phyloP scores from a whole-genome alignment of 2,329 filamentous ascomycete species.

The Trichophyton verrucosum region DNA sequence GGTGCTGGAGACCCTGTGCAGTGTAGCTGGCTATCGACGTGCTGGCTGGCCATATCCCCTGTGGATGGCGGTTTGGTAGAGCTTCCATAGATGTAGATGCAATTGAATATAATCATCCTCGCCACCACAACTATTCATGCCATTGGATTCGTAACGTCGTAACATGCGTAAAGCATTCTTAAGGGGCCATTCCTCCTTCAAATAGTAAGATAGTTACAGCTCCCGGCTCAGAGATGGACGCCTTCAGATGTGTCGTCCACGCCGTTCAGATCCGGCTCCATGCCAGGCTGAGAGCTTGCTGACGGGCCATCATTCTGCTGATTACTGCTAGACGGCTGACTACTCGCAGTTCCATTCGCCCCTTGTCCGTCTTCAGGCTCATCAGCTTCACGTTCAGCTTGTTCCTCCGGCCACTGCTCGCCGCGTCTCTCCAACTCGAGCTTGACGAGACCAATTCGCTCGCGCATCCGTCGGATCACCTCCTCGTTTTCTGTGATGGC shows the following conservation, averaged over 20 bases:
- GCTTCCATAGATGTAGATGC: no score
- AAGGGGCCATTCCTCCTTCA: no score
- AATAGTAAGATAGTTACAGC: background rate
- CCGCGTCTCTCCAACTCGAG: constrained; percentile 43
- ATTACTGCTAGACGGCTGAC: background rate
- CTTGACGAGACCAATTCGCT: constrained; percentile 42
- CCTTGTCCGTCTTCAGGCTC: background rate
- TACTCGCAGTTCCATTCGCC: background rate
- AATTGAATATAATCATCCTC: no score
- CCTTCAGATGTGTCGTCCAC: background rate
- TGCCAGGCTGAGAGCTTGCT: background rate
- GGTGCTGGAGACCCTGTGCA: background rate
- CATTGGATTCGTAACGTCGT: background rate
- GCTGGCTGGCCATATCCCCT: no score
- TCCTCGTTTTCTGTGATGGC: constrained; percentile 47
- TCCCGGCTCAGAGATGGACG: background rate
- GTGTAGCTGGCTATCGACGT: no score
- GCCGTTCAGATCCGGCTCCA: background rate
- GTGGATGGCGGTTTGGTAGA: no score
- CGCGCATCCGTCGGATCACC: constrained; percentile 45
- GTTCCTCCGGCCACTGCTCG: constrained; percentile 35
- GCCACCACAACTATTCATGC: background rate
- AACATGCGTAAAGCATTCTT: background rate
- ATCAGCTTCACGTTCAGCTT: background rate
- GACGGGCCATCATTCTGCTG: background rate